phyloP scores from a whole-genome alignment of 148 eudicot species.

The Spergularia bocconei region DNA sequence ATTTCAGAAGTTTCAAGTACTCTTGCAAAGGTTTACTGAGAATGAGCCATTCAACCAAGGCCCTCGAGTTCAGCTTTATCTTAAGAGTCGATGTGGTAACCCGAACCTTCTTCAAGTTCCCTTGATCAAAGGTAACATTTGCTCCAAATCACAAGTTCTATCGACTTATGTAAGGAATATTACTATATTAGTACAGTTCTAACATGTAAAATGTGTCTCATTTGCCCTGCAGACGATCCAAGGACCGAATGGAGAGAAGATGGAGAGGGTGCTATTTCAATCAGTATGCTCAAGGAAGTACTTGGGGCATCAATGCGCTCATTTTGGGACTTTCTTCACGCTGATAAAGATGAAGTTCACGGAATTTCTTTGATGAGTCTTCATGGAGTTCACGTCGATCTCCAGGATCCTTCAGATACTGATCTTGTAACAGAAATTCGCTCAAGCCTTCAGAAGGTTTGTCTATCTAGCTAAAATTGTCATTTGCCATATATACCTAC shows the following conservation, averaged over 20 bases:
- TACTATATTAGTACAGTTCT: not conserved
- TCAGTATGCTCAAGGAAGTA: slow-evolving; percentile 45
- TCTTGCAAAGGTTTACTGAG: slow-evolving; percentile 68
- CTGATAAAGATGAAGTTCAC: slow-evolving; percentile 52
- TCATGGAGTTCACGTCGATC: slow-evolving; percentile 38
- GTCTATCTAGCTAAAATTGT: not conserved
- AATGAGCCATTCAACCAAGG: slow-evolving; percentile 80
- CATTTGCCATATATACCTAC: not conserved
- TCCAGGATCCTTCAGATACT: slow-evolving; percentile 42
- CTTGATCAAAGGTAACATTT: slow-evolving; percentile 53
- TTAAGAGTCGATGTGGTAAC: slow-evolving; percentile 45
- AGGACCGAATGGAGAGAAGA: slow-evolving; percentile 38
- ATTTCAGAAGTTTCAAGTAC: slow-evolving; percentile 83
- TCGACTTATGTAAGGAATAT: not conserved
- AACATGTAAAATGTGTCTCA: not conserved
- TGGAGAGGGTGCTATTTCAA: slow-evolving; percentile 40
- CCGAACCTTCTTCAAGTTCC: slow-evolving; percentile 73
- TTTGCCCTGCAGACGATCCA: slow-evolving; percentile 54
- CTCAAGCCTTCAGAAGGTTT: slow-evolving; percentile 63
- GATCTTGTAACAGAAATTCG: slow-evolving; percentile 47
- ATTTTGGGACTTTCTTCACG: slow-evolving; percentile 66
- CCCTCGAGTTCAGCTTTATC: slow-evolving; percentile 62
- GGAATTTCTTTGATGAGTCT: slow-evolving; percentile 31
- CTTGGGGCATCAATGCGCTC: slow-evolving; percentile 58
- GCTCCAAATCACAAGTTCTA: not conserved